Base-by-base conservation (phyloP, 768 basidiomycete species). In the Pseudohyphozyma bogoriensis region DNA sequence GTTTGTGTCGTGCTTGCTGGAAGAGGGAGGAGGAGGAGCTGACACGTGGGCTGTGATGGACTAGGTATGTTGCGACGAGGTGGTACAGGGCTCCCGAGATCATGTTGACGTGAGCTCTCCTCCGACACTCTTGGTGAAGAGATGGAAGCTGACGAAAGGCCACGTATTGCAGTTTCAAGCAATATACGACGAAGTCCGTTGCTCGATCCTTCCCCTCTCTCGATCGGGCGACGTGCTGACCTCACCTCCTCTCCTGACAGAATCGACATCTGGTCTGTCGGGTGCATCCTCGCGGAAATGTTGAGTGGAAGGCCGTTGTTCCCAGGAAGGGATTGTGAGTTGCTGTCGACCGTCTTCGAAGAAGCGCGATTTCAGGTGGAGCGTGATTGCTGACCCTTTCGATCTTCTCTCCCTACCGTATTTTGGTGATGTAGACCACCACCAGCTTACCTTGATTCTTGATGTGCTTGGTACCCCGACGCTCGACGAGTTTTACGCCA, bases 31-130 rank as follows among this genome's bases (percentile, higher is more conserved):
- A 32, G 11, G 18, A 26, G 28, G 18, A 45, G 20, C 10, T 36
- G 24, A 20, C 42, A 72, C 69, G 71, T 73, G 44, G 72, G 71
- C 59, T 72, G 44, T 89, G 93, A 81, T n/a, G n/a, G n/a, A n/a
- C n/a, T n/a, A n/a, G n/a, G n/a, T 96, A 97, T 68, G 92, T 96
- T 28, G 91, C 92, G 1, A 96, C 93, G 18, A 79, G 92, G 81
- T 91, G 77, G 77, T 78, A 79, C 63, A 69, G 78, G n/a, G 77
- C 78, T 12, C 78, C 78, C 0, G 78, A 79, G 68, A 76, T 79
- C 60, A 78, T 78, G 77, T 66, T 78, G 15, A 68, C 74, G 68
- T 76, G 46, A 60, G 73, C 67, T 20, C 22, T 9, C 13, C 24
- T n/a, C 20, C 6, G 24, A 20, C 24, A 24, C 20, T n/a, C 24